A percentile compares a stretch with the other conserved stretches of the same genome.
Conservation (phyloP, 495 filamentous ascomycete genomes). For the Penicillium subrubescens region DNA sequence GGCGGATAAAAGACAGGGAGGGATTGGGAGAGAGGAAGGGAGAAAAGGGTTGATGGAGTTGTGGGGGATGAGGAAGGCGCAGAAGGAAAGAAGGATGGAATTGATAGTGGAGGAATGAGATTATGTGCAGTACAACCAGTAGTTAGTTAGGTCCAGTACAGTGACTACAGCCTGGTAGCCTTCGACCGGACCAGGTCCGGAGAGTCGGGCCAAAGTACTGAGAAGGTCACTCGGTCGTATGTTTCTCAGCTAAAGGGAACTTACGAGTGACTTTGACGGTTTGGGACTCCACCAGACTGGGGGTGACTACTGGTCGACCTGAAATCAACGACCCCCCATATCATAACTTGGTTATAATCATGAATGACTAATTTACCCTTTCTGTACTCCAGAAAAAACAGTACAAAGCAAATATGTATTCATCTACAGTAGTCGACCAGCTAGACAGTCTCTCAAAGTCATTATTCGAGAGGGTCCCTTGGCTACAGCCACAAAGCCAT, state of each 20-base stretch:
- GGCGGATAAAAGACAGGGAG: conserved; percentile 5
- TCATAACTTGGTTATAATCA: not conserved
- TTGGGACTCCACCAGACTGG: not conserved
- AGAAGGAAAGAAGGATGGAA: conserved; percentile 29
- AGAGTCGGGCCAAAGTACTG: conserved; percentile 12
- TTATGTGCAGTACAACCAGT: conserved; percentile 27
- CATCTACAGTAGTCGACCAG: not conserved
- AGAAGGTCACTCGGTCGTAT: conserved; percentile 32
- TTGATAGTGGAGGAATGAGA: conserved; percentile 32
- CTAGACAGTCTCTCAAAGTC: not conserved
- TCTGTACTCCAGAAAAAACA: not conserved
- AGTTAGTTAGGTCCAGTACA: not conserved
- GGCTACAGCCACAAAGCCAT: not conserved
- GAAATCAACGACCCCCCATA: not conserved
- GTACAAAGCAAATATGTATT: not conserved
- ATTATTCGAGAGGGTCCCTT: not conserved
- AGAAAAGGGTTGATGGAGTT: conserved; percentile 7
- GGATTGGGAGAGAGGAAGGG: conserved; percentile 8
- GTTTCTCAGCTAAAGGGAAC: conserved; percentile 17
- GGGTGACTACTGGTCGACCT: not conserved
- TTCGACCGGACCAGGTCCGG: conserved; percentile 12
- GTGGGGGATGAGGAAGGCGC: conserved; percentile 9
- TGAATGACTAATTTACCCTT: not conserved
- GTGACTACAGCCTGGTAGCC: not conserved
- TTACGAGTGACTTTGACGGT: conserved; percentile 14